Base-by-base conservation (phyloP, 257 asterid genomes). In the Linderniella brevidens region DNA sequence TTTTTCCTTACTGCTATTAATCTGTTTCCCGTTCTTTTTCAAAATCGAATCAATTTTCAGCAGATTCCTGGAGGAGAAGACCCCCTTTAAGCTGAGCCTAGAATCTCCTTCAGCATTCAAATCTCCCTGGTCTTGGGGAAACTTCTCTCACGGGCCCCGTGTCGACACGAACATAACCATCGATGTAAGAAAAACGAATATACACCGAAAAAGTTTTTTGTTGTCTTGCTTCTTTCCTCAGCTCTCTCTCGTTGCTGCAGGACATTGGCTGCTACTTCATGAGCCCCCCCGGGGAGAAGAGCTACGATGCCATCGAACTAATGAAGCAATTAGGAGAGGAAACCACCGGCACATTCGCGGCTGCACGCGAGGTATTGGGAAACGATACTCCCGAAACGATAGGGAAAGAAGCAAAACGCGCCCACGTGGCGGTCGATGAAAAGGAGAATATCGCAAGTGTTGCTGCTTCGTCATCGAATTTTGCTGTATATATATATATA, bases 281-380 rank as follows among this genome's bases (percentile, higher is more conserved):
- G 73, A 84, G 85, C 78, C 94, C 98, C 3, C 3, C 4, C 13
- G 83, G 73, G 32, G 86, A 76, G 12, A 57, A 69, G 58, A 77
- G 93, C 54, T 82, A 71, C 40, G 96, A 81, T 63, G 94, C 96
- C 46, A 68, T 90, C 46, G 99, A 92, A 53, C 66, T 90, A 66
- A 90, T 85, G 87, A 81, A 82, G 72, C 94, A 81, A 49, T 64
- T 90, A 69, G 82, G 79, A 32, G 99, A 90, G 71, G 96, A 90
- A 59, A 81, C 83, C 20, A 92, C 99, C 10, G 71, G 75, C 48
- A 77, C 99, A 58, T 79, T 77, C 61, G 96, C 96, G 55, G 78
- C 71, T 58, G 99, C 96, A 44, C 96, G 79, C 66, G 80, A 79
- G 70, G 76, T 79, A 60, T 55, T 90, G 75, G 96, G 96, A 62